Conservation (phyloP, 2,329 filamentous ascomycete species). For the Botrytis sinoallii region DNA sequence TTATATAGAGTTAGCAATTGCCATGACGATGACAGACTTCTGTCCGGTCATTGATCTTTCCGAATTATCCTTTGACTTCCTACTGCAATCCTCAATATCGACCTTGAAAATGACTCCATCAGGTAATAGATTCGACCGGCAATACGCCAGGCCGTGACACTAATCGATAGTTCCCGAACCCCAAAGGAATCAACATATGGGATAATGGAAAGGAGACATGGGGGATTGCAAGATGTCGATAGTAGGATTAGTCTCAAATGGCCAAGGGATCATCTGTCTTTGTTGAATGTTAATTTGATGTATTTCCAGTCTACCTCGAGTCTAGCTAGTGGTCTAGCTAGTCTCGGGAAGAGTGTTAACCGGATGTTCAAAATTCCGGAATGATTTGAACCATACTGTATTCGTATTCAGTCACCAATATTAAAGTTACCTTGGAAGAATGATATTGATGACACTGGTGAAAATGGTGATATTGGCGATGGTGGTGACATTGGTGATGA, state of each 20-base stretch:
- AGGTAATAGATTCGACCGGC: slow-evolving; percentile 11
- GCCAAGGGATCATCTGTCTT: not conserved
- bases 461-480: not conserved
- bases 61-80: not conserved
- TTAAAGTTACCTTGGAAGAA: not conserved
- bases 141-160: not conserved
- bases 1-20: not conserved
- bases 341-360: not conserved
- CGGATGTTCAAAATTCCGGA: not conserved
- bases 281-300: not conserved
- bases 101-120: not conserved
- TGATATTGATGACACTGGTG: not conserved
- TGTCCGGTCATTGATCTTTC: not conserved
- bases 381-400: not conserved
- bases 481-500: not conserved
- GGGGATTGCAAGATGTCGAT: not conserved
- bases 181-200: not conserved
- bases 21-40: not conserved
- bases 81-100: not conserved
- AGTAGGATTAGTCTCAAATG: not conserved
- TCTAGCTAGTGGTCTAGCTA: not conserved
- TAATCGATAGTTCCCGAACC: not conserved
- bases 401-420: not conserved
- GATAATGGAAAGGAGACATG: not conserved
- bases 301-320: not conserved